A percentile compares a stretch with the other conserved stretches of the same genome.
These are phyloP conservation scores for Clarireedia hainanense DNA, from an alignment of 2,329 filamentous ascomycete genomes.

Conservation along the genomic window DNA sequence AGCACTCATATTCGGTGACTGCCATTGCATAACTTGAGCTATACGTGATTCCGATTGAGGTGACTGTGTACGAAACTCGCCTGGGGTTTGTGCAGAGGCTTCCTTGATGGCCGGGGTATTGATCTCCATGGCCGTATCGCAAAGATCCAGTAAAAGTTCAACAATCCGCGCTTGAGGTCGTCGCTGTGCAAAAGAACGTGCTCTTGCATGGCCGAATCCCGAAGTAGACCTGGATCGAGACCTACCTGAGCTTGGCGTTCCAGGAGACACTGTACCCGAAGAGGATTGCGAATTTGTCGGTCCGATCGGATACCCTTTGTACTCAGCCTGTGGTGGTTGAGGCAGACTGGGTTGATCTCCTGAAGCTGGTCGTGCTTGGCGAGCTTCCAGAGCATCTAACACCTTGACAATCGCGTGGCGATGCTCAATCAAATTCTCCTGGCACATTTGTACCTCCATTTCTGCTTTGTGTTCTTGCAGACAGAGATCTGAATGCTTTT, in stretches of 20 bases:
- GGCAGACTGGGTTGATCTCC: conserved; percentile 41
- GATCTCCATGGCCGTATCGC: conserved; percentile 91
- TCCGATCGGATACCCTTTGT: conserved; percentile 82
- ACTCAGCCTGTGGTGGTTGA: conserved; percentile 59
- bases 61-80: conserved; percentile 85
- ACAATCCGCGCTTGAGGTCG: conserved; percentile 88
- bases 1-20: conserved; percentile 84
- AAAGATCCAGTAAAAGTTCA: conserved; percentile 87
- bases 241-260: conserved; percentile 58
- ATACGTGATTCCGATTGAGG: conserved; percentile 94
- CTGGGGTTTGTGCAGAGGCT: conserved; percentile 53
- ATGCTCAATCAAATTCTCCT: conserved; percentile 87
- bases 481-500: conserved; percentile 95
- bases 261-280: conserved; percentile 63
- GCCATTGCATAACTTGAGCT: conserved; percentile 91
- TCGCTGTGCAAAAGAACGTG: conserved; percentile 83
- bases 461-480: conserved; percentile 93
- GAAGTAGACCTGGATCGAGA: conserved; percentile 59
- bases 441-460: conserved; percentile 94
- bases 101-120: conserved; percentile 93
- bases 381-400: conserved; percentile 80
- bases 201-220: conserved; percentile 71
- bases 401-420: conserved; percentile 92
- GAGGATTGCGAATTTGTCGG: conserved; percentile 55
- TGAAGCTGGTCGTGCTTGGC: conserved; percentile 55